phyloP scores from a whole-genome alignment of 2,329 filamentous ascomycete genomes.

The Neoscytalidium dimidiatum region DNA sequence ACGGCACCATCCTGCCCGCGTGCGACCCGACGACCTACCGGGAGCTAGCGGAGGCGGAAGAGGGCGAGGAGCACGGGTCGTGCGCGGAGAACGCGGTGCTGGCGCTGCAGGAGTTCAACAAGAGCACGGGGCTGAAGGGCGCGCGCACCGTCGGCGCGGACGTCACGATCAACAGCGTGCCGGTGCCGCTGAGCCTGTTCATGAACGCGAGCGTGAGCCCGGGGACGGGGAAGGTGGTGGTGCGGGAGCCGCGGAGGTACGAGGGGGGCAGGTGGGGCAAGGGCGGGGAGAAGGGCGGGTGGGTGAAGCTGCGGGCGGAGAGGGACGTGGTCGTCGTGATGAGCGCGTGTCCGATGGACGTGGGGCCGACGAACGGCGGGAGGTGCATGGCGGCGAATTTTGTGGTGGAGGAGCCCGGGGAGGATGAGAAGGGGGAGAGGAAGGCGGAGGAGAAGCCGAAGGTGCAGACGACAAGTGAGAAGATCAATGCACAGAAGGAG shows the following conservation, averaged over 20 bases:
- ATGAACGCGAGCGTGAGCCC: slow-evolving; percentile 33
- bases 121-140: slow-evolving; percentile 48
- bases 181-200: slow-evolving; percentile 49
- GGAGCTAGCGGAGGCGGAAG: slow-evolving; percentile 32
- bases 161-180: slow-evolving; percentile 50
- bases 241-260: slow-evolving; percentile 31
- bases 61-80: slow-evolving; percentile 48
- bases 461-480: slow-evolving; percentile 8
- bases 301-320: slow-evolving; percentile 37
- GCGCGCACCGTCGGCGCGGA: slow-evolving; percentile 49
- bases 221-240: slow-evolving; percentile 23
- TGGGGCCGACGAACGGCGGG: slow-evolving; percentile 38
- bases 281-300: slow-evolving; percentile 35
- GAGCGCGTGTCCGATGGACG: slow-evolving; percentile 41
- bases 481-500: not conserved
- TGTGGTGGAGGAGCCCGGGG: slow-evolving; percentile 37
- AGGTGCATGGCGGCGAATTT: slow-evolving; percentile 42
- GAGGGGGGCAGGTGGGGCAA: slow-evolving; percentile 1
- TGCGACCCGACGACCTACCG: slow-evolving; percentile 49
- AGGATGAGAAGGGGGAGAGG: not conserved
- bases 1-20: slow-evolving; percentile 51
- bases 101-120: slow-evolving; percentile 51
- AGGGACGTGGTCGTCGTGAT: slow-evolving; percentile 39
- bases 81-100: slow-evolving; percentile 53
- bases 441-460: not conserved